phyloP scores from a whole-genome alignment of 257 asterid species.

The Jasminum sambac region DNA sequence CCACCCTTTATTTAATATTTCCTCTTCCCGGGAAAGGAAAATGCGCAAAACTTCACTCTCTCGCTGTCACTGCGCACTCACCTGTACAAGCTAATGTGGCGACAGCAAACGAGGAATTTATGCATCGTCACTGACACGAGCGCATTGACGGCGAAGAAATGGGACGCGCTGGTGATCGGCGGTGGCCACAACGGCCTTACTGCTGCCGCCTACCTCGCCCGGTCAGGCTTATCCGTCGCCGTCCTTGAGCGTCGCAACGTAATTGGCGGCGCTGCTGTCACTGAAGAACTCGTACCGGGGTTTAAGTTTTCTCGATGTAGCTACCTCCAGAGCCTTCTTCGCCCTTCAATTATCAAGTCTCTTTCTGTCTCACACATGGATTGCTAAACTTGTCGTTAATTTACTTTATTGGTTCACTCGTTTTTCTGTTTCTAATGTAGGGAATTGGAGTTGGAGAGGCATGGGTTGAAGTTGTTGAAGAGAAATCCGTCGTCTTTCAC shows the following conservation, averaged over 20 bases:
- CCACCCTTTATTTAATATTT: neutral
- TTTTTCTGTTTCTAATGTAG: slow-evolving; percentile 31
- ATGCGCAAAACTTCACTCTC: neutral
- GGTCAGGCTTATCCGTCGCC: slow-evolving; percentile 93
- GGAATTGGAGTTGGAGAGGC: slow-evolving; percentile 79
- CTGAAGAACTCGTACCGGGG: slow-evolving; percentile 90
- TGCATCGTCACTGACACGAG: slow-evolving; percentile 26
- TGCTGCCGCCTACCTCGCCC: slow-evolving; percentile 93
- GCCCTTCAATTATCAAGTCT: slow-evolving; percentile 73
- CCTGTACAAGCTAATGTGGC: slow-evolving; percentile 44
- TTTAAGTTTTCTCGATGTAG: slow-evolving; percentile 96
- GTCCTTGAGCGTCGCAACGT: slow-evolving; percentile 96
- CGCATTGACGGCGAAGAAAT: slow-evolving; percentile 48
- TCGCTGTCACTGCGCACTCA: neutral
- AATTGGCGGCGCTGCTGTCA: slow-evolving; percentile 97
- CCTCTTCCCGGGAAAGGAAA: neutral
- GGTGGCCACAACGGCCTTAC: slow-evolving; percentile 98
- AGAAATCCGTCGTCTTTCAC: slow-evolving; percentile 91
- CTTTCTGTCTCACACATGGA: neutral
- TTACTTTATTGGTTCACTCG: neutral
- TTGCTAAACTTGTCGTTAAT: neutral
- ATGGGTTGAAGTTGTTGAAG: slow-evolving; percentile 81
- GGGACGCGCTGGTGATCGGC: slow-evolving; percentile 90
- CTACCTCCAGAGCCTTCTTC: slow-evolving; percentile 96
- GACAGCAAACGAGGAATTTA: slow-evolving; percentile 28